These are phyloP conservation scores for Colletotrichum tanaceti DNA, from an alignment of 2,329 filamentous ascomycete genomes.

Conservation along the genomic window DNA sequence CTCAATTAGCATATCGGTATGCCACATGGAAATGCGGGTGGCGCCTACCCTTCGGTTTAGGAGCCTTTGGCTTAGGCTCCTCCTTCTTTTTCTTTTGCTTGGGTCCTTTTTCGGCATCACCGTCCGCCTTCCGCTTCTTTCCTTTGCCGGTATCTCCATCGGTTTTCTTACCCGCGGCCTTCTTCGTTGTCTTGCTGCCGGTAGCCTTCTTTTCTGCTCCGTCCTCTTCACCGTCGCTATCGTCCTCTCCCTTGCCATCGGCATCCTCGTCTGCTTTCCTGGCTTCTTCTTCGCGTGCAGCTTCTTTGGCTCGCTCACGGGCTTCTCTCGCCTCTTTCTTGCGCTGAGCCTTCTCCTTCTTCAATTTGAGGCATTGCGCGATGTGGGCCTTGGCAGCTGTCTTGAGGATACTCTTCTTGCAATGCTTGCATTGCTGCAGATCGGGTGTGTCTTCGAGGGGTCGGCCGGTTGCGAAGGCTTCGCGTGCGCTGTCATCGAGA, in stretches of 20 bases:
- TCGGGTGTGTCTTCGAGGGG: slow-evolving; percentile 85
- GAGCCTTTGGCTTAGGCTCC: slow-evolving; percentile 83
- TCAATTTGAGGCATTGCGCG: slow-evolving; percentile 83
- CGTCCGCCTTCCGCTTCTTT: slow-evolving; percentile 83
- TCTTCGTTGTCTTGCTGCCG: slow-evolving; percentile 64
- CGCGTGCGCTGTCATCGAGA: slow-evolving; percentile 79
- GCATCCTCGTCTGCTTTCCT: slow-evolving; percentile 63
- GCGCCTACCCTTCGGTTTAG: slow-evolving; percentile 80
- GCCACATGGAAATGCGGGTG: not conserved
- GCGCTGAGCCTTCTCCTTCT: slow-evolving; percentile 82
- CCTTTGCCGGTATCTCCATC: slow-evolving; percentile 71
- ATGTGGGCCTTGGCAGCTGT: slow-evolving; percentile 83
- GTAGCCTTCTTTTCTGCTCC: slow-evolving; percentile 57
- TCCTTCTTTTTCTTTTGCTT: slow-evolving; percentile 97
- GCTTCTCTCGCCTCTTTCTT: slow-evolving; percentile 82
- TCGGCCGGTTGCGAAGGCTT: slow-evolving; percentile 83
- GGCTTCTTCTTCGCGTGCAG: slow-evolving; percentile 67
- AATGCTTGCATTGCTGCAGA: slow-evolving; percentile 89
- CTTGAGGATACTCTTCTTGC: slow-evolving; percentile 87
- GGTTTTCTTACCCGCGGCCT: slow-evolving; percentile 73
- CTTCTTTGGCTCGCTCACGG: slow-evolving; percentile 72
- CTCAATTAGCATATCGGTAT: slow-evolving; percentile 1
- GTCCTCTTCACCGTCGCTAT: slow-evolving; percentile 58
- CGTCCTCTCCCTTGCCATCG: slow-evolving; percentile 63
- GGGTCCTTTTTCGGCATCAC: slow-evolving; percentile 81